Conservation (phyloP, 768 basidiomycete species). For the Heimioporus sp. region DNA sequence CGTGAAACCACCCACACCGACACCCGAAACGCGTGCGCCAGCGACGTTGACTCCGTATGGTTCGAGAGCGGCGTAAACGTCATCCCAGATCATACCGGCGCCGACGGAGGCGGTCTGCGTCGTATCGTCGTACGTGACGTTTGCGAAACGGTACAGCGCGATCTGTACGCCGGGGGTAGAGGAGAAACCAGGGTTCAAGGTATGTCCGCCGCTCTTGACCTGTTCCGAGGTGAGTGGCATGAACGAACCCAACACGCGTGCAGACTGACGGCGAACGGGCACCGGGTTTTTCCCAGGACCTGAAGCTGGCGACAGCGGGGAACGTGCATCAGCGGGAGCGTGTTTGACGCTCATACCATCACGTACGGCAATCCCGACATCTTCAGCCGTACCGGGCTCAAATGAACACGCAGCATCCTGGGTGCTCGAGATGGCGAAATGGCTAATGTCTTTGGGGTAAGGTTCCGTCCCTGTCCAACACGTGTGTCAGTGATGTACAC, state of each 20-base stretch:
- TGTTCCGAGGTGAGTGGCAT: constrained; percentile 18
- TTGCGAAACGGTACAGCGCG: constrained; percentile 47
- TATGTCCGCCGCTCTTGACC: constrained; percentile 67
- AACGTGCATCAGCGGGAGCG: neutral
- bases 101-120: constrained; percentile 40
- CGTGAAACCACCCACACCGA: constrained; percentile 58
- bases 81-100: constrained; percentile 59
- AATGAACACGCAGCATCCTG: constrained; percentile 51
- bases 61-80: constrained; percentile 55
- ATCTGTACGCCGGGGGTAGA: constrained; percentile 63
- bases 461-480: constrained; percentile 14
- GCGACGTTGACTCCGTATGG: constrained; percentile 52
- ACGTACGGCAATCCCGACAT: constrained; percentile 49
- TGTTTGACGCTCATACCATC: neutral
- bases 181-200: constrained; percentile 53
- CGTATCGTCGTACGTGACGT: constrained; percentile 40
- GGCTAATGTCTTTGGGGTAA: constrained; percentile 43
- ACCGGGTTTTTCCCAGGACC: constrained; percentile 42
- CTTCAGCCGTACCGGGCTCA: constrained; percentile 55
- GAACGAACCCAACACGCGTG: neutral
- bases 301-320: constrained; percentile 36
- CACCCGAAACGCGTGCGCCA: constrained; percentile 56
- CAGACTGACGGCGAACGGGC: constrained; percentile 52
- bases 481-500: constrained; percentile 6
- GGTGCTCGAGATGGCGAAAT: constrained; percentile 50